These are phyloP conservation scores for Acanthochlamys bracteata DNA, from an alignment of 106 monocot genomes.

Conservation along the genomic window DNA sequence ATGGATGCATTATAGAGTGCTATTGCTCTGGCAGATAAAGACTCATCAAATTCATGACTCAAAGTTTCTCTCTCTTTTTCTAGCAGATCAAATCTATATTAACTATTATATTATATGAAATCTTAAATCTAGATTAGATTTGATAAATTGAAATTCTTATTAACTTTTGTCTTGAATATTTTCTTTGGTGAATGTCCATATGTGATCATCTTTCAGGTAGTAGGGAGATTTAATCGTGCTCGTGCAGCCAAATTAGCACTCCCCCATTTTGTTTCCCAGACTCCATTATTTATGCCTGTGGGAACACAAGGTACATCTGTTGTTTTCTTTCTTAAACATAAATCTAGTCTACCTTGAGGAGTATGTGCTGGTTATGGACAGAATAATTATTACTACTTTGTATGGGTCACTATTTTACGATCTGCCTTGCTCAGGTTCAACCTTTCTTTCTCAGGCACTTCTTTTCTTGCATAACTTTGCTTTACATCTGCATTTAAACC, in stretches of 20 bases:
- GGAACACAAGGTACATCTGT: conserved; percentile 78
- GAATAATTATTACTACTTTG: background rate
- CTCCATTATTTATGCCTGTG: conserved; percentile 97
- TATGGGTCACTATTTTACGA: background rate
- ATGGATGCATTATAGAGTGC: too few species aligned
- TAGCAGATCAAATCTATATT: too few species aligned
- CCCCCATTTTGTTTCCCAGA: conserved; percentile 80
- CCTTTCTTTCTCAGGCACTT: background rate
- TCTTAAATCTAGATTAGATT: too few species aligned
- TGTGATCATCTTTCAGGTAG: conserved; percentile 39
- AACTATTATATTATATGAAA: too few species aligned
- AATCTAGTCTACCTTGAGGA: background rate
- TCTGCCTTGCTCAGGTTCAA: background rate
- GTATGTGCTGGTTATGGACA: too few species aligned
- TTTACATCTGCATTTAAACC: too few species aligned
- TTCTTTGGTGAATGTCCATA: too few species aligned
- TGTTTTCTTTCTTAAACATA: background rate
- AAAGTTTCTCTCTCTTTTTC: too few species aligned
- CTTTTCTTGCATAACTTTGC: background rate
- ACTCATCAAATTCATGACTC: too few species aligned
- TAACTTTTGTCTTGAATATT: too few species aligned
- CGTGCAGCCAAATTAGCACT: conserved; percentile 78
- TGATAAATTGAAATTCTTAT: too few species aligned
- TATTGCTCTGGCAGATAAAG: too few species aligned
- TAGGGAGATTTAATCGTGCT: conserved; percentile 90